Evolutionary conservation across 305 asterid species (phyloP).

Genomic region (Solanum hybrid): DNA sequence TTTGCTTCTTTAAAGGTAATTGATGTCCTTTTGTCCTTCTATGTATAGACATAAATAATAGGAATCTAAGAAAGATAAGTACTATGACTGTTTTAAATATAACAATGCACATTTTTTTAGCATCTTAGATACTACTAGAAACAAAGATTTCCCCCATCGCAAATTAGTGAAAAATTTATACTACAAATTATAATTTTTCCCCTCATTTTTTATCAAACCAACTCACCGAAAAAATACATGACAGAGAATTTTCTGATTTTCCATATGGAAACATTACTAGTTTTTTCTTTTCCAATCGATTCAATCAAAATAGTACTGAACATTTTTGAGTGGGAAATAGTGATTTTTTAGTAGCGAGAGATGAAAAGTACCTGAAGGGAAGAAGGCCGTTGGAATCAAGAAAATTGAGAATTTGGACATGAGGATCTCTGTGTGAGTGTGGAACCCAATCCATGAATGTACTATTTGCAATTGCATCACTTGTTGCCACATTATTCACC

Average conservation of each 20-base stretch:
- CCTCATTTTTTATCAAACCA: background rate
- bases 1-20: background rate
- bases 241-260: no score
- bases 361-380: constrained; percentile 41
- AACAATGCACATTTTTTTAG: background rate
- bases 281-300: background rate
- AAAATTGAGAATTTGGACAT: constrained; percentile 58
- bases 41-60: background rate
- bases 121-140: background rate
- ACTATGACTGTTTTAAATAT: background rate
- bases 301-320: background rate
- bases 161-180: no score
- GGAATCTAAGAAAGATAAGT: background rate
- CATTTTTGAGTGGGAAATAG: background rate
- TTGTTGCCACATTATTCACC: constrained; percentile 22
- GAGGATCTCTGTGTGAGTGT: constrained; percentile 40
- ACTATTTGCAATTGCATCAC: constrained; percentile 27
- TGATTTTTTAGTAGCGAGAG: background rate
- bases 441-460: constrained; percentile 62
- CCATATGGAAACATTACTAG: background rate
- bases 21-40: background rate
- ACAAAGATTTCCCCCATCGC: no score
- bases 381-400: constrained; percentile 58
- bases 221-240: background rate
- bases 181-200: rapidly evolving